Evolutionary conservation across 2,329 filamentous ascomycete species (phyloP), one percentile per base, ranked within the genome.

Genomic region (Trichoderma pleuroti): DNA sequence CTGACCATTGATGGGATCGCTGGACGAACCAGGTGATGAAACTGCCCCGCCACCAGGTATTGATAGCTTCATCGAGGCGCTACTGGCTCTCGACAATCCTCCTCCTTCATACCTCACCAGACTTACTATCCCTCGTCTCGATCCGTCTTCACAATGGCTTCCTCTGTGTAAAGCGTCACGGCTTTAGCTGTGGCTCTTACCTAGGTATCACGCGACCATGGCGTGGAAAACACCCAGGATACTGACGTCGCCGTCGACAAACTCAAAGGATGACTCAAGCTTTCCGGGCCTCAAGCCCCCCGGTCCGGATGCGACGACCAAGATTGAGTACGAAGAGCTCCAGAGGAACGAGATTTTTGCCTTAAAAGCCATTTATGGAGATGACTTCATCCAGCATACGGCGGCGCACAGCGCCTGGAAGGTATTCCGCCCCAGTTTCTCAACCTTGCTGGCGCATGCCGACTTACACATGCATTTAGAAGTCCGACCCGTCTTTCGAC

Each of bases 301-400:
- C 71, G 81, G 81, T 75, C 78, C 82, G 72, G 79, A 83, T 71
- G 75, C 81, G 61, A 77, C 78, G 56, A 77, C 81, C 64, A 87
- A 83, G 75, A 86, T 86, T 18, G 84, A 94, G 77, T 97, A 98
- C 82, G 88, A 90, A 74, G 92, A 97, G 81, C 89, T 92, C 39
- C 96, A 98, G 82, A 86, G 92, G 76, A 92, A 97, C 78, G 96
- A 98, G 82, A 86, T 97, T 70, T 88, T 96, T 78, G 95, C 90
- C 57, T 85, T 98, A 71, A 87, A 92, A 76, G 92, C 95, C 54
- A 97, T 98, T 63, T 98, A 96, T 78, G 91, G 91, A 74, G 93
- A 97, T 72, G 94, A 98, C 78, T 98, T 93, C 77, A 86, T 91
- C 75, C 89, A 91, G 78, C 88, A 93, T 76, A 88, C 91, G 76